Evolutionary conservation across 495 filamentous ascomycete species (phyloP), one percentile per base, ranked within the genome.

Genomic region (Tuber umbilicatum): DNA sequence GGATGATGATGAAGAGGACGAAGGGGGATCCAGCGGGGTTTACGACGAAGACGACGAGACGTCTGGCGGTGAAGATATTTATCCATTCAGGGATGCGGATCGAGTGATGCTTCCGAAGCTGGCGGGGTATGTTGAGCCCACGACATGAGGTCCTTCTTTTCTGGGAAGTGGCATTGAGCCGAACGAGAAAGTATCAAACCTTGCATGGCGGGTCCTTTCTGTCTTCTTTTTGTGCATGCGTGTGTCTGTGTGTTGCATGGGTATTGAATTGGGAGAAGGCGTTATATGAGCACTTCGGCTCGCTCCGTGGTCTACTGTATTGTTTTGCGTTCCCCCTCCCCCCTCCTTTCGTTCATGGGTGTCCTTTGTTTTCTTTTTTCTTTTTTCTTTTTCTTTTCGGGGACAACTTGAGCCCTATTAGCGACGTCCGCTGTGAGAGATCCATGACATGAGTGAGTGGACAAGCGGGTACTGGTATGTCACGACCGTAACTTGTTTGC

Each of bases 1-100:
- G 50, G 27, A 17, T 16, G 55, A 78, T 80, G 77, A 76, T 74
- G 55, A 69, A 78, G 76, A 70, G 74, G 69, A 35, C 27, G 27
- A 35, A 17, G 55, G 31, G 35, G 55, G 27, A 35, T 64, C 14
- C 12, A 64, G 27, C 14, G 27, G 55, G 14, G 55, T 17, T 27
- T 19, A 35, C 27, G 55, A 35, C 35, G 55, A 64, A 19, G 27
- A 35, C 9, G 55, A 35, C 1, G 55, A 35, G 27, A 64, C 55
- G 55, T 64, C 55, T 64, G 55, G 55, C 14, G 55, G 55, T 17
- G 55, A 64, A 64, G 55, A 64, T 27, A 64, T 64, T 31, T 64
- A 64, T 35, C 55, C 55, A 17, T 64, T 64, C 12, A 31, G 27
- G 14, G 55, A 64, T 64, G 55, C 55, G 27, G 55, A 64, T 64